Base-by-base conservation (phyloP, 768 basidiomycete species). In the Russula olivacea region DNA sequence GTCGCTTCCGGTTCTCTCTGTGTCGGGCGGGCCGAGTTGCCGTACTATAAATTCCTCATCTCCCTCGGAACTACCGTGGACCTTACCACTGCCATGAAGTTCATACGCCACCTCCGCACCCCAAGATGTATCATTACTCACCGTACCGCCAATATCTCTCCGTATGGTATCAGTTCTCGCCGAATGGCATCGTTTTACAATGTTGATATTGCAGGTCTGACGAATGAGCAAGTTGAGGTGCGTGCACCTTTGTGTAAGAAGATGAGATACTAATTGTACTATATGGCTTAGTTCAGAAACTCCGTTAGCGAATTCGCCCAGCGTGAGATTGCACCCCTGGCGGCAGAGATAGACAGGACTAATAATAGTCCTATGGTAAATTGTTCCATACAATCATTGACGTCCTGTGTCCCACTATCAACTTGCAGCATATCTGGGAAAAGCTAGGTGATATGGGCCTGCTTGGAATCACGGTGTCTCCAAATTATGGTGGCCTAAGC, bases 361-460 rank as follows among this genome's bases (percentile, higher is more conserved):
- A 96, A 97, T 74, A 86, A 78, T 56, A 91, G 89, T 68, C 94
- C 94, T 21, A 69, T 74, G 63, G 91, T 93, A 70, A 66, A 83
- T 70, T 5, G 23, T 38, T 51, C 30, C 17, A 19, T 19, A 10
- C 40, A n/a, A 14, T 47, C 51, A 38, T 21, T 51, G 15, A 21
- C 23, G 12, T 25, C 21, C 11, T 23, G 38, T 50, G 40, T 40
- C 51, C 41, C 52, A 25, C 23, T 50, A 30, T 34, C 45, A 38
- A 38, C 17, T n/a, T 36, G 11, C 57, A 93, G 90, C 85, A 90
- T 71, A 76, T 96, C 45, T 93, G 93, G 87, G 83, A 88, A 71
- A 93, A 92, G 74, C 79, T 98, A 51, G 92, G 94, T 5, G 81
- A 83, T 23, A 96, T 98, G 94, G 95, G 95, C 11, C 79, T 98